Percentiles rank a stretch among this genome's conserved stretches.
Evolutionary conservation across 768 basidiomycete genomes (phyloP).

Genomic region (Pleurotus djamor): DNA sequence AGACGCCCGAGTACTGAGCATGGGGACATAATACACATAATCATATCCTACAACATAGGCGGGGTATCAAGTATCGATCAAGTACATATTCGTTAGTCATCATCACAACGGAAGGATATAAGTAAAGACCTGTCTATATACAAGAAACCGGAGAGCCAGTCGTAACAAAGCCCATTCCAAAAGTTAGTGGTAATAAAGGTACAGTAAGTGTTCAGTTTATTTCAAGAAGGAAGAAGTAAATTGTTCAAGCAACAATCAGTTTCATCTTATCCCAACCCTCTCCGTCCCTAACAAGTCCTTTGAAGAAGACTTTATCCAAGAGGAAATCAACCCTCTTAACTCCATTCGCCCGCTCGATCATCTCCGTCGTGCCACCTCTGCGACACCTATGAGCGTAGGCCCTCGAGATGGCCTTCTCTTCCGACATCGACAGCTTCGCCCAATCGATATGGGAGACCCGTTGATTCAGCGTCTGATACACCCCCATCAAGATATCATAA

Average conservation of each 20-base stretch:
- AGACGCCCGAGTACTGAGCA: too few relatives aligned
- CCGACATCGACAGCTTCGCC: constrained; percentile 23
- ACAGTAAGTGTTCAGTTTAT: too few relatives aligned
- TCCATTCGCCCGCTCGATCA: constrained; percentile 42
- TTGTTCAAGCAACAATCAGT: constrained; percentile 19
- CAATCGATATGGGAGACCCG: constrained; percentile 40
- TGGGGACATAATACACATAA: background rate
- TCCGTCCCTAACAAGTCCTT: constrained; percentile 40
- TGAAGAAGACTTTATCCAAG: constrained; percentile 41
- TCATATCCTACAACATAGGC: background rate
- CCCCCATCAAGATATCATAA: constrained; percentile 52
- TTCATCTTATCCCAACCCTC: constrained; percentile 35
- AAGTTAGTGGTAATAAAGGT: too few relatives aligned
- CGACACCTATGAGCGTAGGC: constrained; percentile 39
- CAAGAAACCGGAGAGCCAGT: too few relatives aligned
- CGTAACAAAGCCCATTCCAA: too few relatives aligned
- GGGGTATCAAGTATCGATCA: background rate
- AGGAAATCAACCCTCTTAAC: constrained; percentile 64
- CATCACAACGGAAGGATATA: background rate
- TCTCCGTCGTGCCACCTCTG: constrained; percentile 21
- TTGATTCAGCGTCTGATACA: constrained; percentile 46
- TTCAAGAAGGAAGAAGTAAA: too few relatives aligned
- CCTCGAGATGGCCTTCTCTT: constrained; percentile 28
- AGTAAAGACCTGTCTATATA: background rate
- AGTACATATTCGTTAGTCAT: too few relatives aligned